Evolutionary conservation across 306 rosid species (phyloP).

Genomic region (Begonia loranthoides): DNA sequence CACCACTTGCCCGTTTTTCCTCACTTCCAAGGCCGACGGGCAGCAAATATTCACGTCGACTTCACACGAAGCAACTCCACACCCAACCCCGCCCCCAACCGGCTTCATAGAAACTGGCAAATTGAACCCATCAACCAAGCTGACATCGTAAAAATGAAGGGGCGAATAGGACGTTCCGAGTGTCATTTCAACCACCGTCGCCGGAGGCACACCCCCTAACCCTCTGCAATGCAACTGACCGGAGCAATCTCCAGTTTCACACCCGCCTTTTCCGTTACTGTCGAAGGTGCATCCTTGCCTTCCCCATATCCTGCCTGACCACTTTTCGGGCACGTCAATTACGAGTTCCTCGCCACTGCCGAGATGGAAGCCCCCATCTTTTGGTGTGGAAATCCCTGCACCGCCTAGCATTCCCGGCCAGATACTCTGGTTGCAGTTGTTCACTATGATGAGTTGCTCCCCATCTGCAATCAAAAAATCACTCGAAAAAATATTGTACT

Average conservation of each 20-base stretch:
- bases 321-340: slow-evolving; percentile 48
- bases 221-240: slow-evolving; percentile 56
- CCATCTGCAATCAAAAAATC: slow-evolving; percentile 46
- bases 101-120: slow-evolving; percentile 94
- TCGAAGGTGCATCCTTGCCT: slow-evolving; percentile 78
- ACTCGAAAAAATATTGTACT: neutral
- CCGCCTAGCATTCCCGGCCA: slow-evolving; percentile 94
- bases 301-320: slow-evolving; percentile 97
- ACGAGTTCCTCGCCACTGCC: slow-evolving; percentile 70
- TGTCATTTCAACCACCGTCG: slow-evolving; percentile 90
- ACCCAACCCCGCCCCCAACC: slow-evolving; percentile 77
- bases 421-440: slow-evolving; percentile 74
- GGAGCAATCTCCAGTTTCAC: slow-evolving; percentile 62
- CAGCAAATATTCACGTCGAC: slow-evolving; percentile 86
- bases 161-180: slow-evolving; percentile 83
- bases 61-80: slow-evolving; percentile 83
- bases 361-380: slow-evolving; percentile 71
- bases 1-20: slow-evolving; percentile 52
- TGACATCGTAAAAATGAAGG: slow-evolving; percentile 77
- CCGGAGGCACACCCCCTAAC: slow-evolving; percentile 66
- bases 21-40: slow-evolving; percentile 83
- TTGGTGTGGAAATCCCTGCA: slow-evolving; percentile 62
- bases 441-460: slow-evolving; percentile 64
- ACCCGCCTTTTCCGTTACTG: slow-evolving; percentile 47
- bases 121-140: slow-evolving; percentile 89